Percentiles rank a stretch among this genome's conserved stretches.
Conservation (phyloP, 768 basidiomycete genomes). For the Xanthoconium stramineum region DNA sequence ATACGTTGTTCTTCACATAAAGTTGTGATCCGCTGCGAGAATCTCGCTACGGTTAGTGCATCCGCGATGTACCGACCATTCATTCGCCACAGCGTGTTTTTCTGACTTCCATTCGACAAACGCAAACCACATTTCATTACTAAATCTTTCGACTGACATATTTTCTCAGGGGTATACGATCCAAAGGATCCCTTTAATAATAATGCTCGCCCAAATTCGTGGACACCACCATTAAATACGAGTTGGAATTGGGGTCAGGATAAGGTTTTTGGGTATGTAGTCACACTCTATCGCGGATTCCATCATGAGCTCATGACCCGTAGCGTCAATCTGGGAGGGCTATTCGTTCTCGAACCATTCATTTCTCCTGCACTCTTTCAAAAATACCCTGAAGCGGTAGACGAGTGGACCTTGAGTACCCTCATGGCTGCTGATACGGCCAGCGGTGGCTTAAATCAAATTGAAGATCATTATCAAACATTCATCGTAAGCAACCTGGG, state of each 20-base stretch:
- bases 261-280: slow-evolving; percentile 54
- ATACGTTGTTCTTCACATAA: background rate
- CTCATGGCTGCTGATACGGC: slow-evolving; percentile 66
- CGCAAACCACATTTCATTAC: background rate
- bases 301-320: slow-evolving; percentile 9
- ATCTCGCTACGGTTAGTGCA: background rate
- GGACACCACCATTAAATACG: slow-evolving; percentile 76
- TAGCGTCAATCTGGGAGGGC: slow-evolving; percentile 70
- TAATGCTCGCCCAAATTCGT: slow-evolving; percentile 69
- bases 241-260: slow-evolving; percentile 69
- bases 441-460: slow-evolving; percentile 57
- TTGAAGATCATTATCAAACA: slow-evolving; percentile 77
- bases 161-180: slow-evolving; percentile 54
- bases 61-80: background rate
- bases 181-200: slow-evolving; percentile 74
- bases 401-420: slow-evolving; percentile 67
- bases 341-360: slow-evolving; percentile 78
- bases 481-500: slow-evolving; percentile 62
- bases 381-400: slow-evolving; percentile 51
- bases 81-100: background rate
- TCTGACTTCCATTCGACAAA: background rate
- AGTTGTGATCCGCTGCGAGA: background rate
- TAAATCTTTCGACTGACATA: background rate
- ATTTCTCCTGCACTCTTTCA: slow-evolving; percentile 65
- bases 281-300: slow-evolving; percentile 3